Evolutionary conservation across 345 rosid genomes (phyloP).

Genomic region (Ceriops tagal): DNA sequence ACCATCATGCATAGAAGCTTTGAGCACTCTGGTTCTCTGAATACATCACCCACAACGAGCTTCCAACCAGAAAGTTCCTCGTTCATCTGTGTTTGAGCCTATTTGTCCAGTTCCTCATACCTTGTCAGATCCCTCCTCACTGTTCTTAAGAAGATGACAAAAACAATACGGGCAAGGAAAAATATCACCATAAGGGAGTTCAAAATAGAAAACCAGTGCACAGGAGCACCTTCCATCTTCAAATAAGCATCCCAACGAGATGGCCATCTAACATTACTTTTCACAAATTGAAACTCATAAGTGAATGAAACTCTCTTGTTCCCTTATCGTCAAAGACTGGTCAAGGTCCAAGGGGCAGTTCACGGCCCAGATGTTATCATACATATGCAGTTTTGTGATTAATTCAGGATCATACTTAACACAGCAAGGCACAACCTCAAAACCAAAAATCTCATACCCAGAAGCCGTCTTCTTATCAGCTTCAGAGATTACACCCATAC

Average conservation of each 20-base stretch:
- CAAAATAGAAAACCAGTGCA: constrained; percentile 80
- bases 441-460: constrained; percentile 79
- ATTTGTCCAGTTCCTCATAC: constrained; percentile 77
- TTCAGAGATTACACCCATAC: constrained; percentile 73
- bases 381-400: constrained; percentile 60
- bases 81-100: constrained; percentile 82
- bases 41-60: constrained; percentile 86
- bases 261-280: constrained; percentile 70
- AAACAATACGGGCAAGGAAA: constrained; percentile 71
- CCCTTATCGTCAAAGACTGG: constrained; percentile 71
- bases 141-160: constrained; percentile 76
- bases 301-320: constrained; percentile 70
- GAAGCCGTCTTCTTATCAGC: constrained; percentile 60
- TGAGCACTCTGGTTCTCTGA: constrained; percentile 66
- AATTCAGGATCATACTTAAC: constrained; percentile 52
- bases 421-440: constrained; percentile 80
- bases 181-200: constrained; percentile 76
- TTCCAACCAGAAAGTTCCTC: constrained; percentile 91
- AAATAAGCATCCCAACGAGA: constrained; percentile 89
- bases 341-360: constrained; percentile 70
- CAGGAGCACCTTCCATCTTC: constrained; percentile 86
- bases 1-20: constrained; percentile 78
- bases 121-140: constrained; percentile 84
- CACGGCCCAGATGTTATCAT: constrained; percentile 50
- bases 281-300: constrained; percentile 73